These are phyloP conservation scores for Yamadazyma trypodendri DNA, from an alignment of 1,139 yeast species.

Conservation along the genomic window DNA sequence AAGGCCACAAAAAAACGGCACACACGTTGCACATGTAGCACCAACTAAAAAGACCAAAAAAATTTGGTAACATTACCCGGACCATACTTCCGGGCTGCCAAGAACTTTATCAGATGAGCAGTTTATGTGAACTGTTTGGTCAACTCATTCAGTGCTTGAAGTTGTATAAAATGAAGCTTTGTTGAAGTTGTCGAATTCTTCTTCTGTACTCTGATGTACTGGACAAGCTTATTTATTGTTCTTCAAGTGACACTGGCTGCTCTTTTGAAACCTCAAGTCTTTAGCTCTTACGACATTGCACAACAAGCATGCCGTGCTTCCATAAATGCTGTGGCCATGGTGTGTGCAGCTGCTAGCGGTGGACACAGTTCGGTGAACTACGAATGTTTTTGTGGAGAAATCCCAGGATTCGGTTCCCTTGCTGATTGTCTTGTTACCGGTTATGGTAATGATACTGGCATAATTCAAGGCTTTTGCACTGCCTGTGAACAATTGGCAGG, in stretches of 20 bases:
- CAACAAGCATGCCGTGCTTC: conserved; percentile 7
- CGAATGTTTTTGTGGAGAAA: conserved; percentile 5
- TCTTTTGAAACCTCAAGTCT: conserved; percentile 5
- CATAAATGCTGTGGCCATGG: conserved; percentile 7
- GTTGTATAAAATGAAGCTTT: too few species aligned
- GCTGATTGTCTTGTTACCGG: conserved; percentile 8
- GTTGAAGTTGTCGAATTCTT: not conserved
- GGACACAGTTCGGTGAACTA: conserved; percentile 5
- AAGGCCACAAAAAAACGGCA: too few species aligned
- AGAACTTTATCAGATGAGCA: not conserved
- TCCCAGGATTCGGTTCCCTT: conserved; percentile 8
- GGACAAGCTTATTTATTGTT: not conserved
- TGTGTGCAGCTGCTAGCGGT: conserved; percentile 1
- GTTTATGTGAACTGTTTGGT: not conserved
- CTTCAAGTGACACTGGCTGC: not conserved
- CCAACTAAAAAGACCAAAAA: too few species aligned
- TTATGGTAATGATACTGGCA: conserved; percentile 2
- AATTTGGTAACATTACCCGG: too few species aligned
- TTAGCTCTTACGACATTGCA: conserved; percentile 5
- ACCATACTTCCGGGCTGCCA: too few species aligned
- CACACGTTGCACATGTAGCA: too few species aligned
- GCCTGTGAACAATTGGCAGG: conserved; percentile 2
- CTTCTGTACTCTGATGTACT: not conserved
- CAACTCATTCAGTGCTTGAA: too few species aligned
- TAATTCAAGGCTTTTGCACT: conserved; percentile 1